These are phyloP conservation scores for Epichloe amarillans DNA, from an alignment of 2,329 filamentous ascomycete genomes.

Conservation along the genomic window DNA sequence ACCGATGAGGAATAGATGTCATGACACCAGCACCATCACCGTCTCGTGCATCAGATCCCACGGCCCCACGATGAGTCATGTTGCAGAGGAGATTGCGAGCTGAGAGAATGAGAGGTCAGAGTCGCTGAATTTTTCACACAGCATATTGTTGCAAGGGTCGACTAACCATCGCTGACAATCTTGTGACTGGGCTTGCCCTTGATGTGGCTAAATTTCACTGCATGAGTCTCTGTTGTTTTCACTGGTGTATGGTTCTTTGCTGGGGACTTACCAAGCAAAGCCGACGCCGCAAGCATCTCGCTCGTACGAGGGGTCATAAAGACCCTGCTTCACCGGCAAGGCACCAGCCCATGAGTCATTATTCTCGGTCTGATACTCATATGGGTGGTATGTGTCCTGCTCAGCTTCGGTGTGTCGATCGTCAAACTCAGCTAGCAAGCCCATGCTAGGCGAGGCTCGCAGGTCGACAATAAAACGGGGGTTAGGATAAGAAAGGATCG, in stretches of 20 bases:
- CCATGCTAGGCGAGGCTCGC: constrained; percentile 52
- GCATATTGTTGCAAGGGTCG: background rate
- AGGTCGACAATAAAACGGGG: background rate
- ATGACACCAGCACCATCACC: constrained; percentile 98
- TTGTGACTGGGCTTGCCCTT: constrained; percentile 97
- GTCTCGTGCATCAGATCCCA: constrained; percentile 94
- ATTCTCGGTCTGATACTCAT: constrained; percentile 81
- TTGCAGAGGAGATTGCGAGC: constrained; percentile 75
- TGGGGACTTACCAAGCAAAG: constrained; percentile 76
- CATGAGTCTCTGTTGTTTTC: background rate
- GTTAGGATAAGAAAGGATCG: background rate
- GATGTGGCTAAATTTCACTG: constrained; percentile 56
- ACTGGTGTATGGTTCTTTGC: background rate
- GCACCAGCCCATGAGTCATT: constrained; percentile 84
- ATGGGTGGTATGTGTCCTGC: constrained; percentile 49
- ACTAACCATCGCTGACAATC: constrained; percentile 92
- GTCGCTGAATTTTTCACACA: background rate
- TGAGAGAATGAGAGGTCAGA: background rate
- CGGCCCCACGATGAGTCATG: constrained; percentile 98
- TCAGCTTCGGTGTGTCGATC: constrained; percentile 53
- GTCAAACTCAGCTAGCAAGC: constrained; percentile 52
- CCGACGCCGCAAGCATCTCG: constrained; percentile 99
- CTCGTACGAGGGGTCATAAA: constrained; percentile 91
- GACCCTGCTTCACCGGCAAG: constrained; percentile 93
- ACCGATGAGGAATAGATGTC: constrained; percentile 96